Percentiles rank a stretch among this genome's conserved stretches.
These are phyloP conservation scores for Echium plantagineum DNA, from an alignment of 257 asterid genomes.

Conservation along the genomic window DNA sequence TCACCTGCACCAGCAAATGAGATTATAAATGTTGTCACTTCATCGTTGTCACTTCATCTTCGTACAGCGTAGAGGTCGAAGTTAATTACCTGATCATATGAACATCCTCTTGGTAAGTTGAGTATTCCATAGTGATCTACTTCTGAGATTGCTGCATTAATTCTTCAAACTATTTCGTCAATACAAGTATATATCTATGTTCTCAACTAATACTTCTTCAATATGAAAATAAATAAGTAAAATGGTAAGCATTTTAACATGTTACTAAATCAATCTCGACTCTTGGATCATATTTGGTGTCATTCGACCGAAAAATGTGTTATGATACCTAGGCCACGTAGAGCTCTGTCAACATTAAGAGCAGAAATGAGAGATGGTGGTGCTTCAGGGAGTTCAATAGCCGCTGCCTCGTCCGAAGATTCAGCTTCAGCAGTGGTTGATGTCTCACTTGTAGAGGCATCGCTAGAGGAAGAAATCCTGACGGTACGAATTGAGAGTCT, in stretches of 20 bases:
- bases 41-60: background rate
- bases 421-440: constrained; percentile 16
- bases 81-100: constrained; percentile 45
- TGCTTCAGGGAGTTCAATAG: constrained; percentile 32
- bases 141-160: constrained; percentile 71
- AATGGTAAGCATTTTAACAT: too few species aligned
- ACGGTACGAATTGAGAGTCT: background rate
- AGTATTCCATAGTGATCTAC: constrained; percentile 65
- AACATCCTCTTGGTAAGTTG: constrained; percentile 46
- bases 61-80: background rate
- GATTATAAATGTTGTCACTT: background rate
- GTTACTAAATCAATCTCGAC: too few species aligned
- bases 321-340: constrained; percentile 59
- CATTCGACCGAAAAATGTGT: background rate
- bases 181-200: background rate
- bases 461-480: constrained; percentile 1
- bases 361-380: constrained; percentile 62
- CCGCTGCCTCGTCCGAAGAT: constrained; percentile 11
- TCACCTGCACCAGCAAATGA: constrained; percentile 28
- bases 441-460: constrained; percentile 14
- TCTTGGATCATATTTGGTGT: too few species aligned
- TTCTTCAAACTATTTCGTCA: constrained; percentile 23
- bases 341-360: constrained; percentile 64
- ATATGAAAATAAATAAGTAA: too few species aligned
- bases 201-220: too few species aligned